phyloP scores from a whole-genome alignment of 805 yeast species.

The Cyberlindnera lachancei region DNA sequence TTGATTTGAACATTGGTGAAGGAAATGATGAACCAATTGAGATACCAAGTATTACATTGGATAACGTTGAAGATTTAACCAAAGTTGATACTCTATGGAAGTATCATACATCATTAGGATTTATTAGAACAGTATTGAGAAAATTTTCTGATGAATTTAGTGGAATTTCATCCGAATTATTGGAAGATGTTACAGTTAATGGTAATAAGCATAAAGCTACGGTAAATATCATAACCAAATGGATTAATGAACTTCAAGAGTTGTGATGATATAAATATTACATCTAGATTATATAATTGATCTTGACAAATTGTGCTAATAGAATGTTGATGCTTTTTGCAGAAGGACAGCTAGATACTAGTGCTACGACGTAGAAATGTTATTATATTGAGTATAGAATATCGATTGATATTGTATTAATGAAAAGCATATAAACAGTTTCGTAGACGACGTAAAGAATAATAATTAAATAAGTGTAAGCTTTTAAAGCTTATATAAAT shows the following conservation, averaged over 20 bases:
- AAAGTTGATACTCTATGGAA: conserved; percentile 36
- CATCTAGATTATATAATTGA: too few relatives aligned
- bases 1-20: conserved; percentile 9
- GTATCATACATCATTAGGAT: conserved; percentile 29
- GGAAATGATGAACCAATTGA: conserved; percentile 16
- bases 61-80: conserved; percentile 25
- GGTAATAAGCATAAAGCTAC: conserved; percentile 31
- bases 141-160: conserved; percentile 38
- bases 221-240: conserved; percentile 20
- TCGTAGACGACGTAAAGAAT: too few relatives aligned
- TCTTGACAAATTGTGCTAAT: too few relatives aligned
- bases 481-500: too few relatives aligned
- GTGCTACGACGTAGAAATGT: too few relatives aligned
- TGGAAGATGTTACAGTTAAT: too few relatives aligned
- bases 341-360: too few relatives aligned
- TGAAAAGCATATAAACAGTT: too few relatives aligned
- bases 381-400: too few relatives aligned
- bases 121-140: conserved; percentile 33
- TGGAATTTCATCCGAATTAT: conserved; percentile 21
- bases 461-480: too few relatives aligned
- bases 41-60: conserved; percentile 20
- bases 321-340: too few relatives aligned
- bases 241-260: conserved; percentile 28
- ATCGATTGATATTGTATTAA: too few relatives aligned
- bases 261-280: conserved; percentile 4